A percentile compares a stretch with the other conserved stretches of the same genome.
Evolutionary conservation across 768 basidiomycete species (phyloP).

Genomic region (Xerocomus brunneocitrinus): DNA sequence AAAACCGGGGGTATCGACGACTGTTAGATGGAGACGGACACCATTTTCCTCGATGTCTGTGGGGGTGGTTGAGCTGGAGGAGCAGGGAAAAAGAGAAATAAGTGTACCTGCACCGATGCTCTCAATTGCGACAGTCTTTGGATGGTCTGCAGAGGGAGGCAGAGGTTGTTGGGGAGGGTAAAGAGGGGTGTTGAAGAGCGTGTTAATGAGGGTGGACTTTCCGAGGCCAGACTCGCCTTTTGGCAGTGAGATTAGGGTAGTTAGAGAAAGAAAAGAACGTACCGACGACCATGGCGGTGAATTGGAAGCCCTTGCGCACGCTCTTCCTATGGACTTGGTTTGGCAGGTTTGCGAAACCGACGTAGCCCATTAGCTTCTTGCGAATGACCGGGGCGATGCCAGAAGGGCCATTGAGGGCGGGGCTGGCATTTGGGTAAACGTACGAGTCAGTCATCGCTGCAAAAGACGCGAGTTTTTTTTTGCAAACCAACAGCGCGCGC

Average conservation of each 20-base stretch:
- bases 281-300: constrained; percentile 99
- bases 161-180: constrained; percentile 85
- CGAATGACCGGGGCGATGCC: constrained; percentile 47
- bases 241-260: constrained; percentile 3
- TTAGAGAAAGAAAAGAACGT: constrained; percentile 36
- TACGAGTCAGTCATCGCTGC: constrained; percentile 70
- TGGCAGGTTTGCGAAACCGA: constrained; percentile 95
- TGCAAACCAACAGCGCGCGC: constrained; percentile 20
- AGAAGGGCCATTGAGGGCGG: constrained; percentile 42
- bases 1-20: constrained; percentile 98
- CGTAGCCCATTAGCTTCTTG: constrained; percentile 94
- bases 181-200: constrained; percentile 94
- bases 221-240: constrained; percentile 96
- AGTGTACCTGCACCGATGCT: constrained; percentile 91
- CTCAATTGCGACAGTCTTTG: constrained; percentile 96
- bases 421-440: constrained; percentile 54
- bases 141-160: constrained; percentile 78
- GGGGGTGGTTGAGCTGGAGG: constrained; percentile 17
- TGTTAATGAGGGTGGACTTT: constrained; percentile 98
- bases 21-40: constrained; percentile 93
- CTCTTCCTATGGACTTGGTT: constrained; percentile 99
- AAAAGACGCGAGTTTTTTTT: constrained; percentile 36
- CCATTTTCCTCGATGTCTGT: constrained; percentile 99
- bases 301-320: constrained; percentile 97
- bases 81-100: not conserved